Base-by-base conservation (phyloP, 2,329 filamentous ascomycete species). In the Colletotrichum neosansevieriae region DNA sequence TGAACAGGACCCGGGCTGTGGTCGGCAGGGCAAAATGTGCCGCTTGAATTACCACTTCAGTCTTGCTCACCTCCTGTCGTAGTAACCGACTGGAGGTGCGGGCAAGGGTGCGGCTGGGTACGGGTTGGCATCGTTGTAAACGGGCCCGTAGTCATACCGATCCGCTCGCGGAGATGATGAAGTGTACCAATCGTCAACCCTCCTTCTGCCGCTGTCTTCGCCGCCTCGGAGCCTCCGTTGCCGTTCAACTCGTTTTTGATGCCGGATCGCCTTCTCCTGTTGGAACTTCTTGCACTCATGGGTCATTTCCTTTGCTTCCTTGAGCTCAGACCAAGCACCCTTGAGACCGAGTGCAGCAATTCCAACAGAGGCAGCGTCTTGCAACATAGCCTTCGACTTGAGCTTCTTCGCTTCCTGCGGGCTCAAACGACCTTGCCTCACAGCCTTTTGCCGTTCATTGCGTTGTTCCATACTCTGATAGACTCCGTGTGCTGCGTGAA, bases 401-500 rank as follows among this genome's bases (percentile, higher is more conserved):
- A 88, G 81, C 74, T 87, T 88, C 74, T 82, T 84, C 67, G 86
- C 86, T 71, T 88, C 83, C 56, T 78, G 76, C 6, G 79, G 76
- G 67, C 82, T 85, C 21, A 89, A 76, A n/a, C 80, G 79, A 32
- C 86, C 87, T 72, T 88, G 82, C 50, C 78, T 80, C 60, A 89
- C 85, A 47, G 86, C 86, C 74, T 81, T 85, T 66, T 85, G 82
- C 67, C 86, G 81, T 70, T 79, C 78, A 45, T 84, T 82, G 67
- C 86, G 82, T 79, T 86, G 86, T 76, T 87, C 84, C 84, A 88
- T 83, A 77, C 85, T 88, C 73, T 84, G 79, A 75, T 88, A 89
- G 74, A 89, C 84, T 71, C 80, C 86, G 74, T 89, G 83, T 72
- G 84, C 86, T 72, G 87, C 87, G 76, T 89, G 86, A 73, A 89